A percentile compares a stretch with the other conserved stretches of the same genome.
These are phyloP conservation scores for Fusarium circinatum DNA, from an alignment of 2,329 filamentous ascomycete species.

Conservation along the genomic window DNA sequence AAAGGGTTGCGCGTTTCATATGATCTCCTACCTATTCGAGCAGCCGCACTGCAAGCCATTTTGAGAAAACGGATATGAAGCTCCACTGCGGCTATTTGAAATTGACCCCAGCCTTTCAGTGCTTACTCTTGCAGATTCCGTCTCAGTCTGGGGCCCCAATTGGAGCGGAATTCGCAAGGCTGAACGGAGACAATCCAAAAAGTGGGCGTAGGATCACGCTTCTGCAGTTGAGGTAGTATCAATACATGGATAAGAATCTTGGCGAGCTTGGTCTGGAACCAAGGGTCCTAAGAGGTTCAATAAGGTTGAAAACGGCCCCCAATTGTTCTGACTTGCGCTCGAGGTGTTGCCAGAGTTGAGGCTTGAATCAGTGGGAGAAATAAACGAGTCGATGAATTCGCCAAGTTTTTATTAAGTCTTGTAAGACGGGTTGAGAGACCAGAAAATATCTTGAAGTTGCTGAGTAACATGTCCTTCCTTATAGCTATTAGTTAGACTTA, in stretches of 20 bases:
- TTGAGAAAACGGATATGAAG: background rate
- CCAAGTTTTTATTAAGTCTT: no score
- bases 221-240: background rate
- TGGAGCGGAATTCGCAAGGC: background rate
- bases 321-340: background rate
- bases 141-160: background rate
- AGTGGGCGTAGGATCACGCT: background rate
- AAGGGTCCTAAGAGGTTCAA: background rate
- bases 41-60: background rate
- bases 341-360: background rate
- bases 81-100: background rate
- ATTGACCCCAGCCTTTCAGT: background rate
- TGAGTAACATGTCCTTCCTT: no score
- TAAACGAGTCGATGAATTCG: background rate
- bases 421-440: no score
- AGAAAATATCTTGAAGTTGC: no score
- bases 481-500: background rate
- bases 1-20: background rate
- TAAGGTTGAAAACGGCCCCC: background rate
- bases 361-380: background rate
- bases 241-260: background rate
- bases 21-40: background rate
- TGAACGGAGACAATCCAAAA: background rate
- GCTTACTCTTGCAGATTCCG: background rate
- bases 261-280: background rate